Conservation (phyloP, 225 moss, liverwort and hornwort species). For the Marchantia polymorpha region DNA sequence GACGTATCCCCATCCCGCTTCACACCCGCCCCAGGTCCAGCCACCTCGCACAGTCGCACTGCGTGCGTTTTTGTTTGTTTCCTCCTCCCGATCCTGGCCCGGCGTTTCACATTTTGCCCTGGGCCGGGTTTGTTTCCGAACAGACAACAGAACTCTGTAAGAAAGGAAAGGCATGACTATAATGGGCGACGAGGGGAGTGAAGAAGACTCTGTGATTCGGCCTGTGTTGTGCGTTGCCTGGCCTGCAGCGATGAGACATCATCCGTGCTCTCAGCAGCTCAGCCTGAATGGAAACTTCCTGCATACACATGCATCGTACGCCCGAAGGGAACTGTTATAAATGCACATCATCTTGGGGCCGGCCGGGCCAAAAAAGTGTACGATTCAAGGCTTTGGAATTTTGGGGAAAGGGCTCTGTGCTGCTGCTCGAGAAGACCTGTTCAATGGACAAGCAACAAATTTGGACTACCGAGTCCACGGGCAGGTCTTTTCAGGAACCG, state of each 20-base stretch:
- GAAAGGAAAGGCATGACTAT: no score
- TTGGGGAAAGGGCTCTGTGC: neutral
- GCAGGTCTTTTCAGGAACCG: no score
- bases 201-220: no score
- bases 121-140: no score
- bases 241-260: neutral
- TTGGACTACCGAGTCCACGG: neutral
- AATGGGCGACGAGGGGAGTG: no score
- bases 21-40: neutral
- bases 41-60: neutral
- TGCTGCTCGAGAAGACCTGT: neutral
- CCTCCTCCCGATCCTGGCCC: neutral
- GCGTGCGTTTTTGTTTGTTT: neutral
- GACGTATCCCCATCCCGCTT: no score
- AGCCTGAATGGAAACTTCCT: neutral
- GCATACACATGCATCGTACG: neutral
- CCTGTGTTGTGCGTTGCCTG: no score
- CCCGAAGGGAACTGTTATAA: neutral
- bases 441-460: neutral
- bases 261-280: neutral
- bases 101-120: no score
- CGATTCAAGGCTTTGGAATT: neutral
- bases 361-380: neutral
- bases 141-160: no score
- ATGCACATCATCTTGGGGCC: neutral